Evolutionary conservation across 1,284 basidiomycete species (phyloP).

Genomic region (Dichomitus squalens): DNA sequence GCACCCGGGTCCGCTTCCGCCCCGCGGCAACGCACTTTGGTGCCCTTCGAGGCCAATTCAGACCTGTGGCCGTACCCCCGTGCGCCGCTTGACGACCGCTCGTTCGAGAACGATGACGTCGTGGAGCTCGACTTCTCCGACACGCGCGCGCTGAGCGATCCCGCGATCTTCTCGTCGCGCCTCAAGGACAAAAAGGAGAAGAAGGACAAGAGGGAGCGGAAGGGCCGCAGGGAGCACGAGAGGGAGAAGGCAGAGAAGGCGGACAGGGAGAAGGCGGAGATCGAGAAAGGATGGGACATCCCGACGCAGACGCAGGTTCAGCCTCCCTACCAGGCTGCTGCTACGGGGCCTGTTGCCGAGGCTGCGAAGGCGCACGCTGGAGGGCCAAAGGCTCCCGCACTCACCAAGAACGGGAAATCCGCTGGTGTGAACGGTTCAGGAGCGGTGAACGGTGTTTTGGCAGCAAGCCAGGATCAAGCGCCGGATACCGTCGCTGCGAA

Average conservation of each 20-base stretch:
- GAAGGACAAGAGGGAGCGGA: slow-evolving; percentile 33
- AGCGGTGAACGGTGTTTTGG: not conserved
- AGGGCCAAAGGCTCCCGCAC: not conserved
- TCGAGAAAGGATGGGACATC: slow-evolving; percentile 63
- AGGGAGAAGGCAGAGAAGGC: slow-evolving; percentile 35
- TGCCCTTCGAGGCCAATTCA: slow-evolving; percentile 61
- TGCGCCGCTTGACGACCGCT: slow-evolving; percentile 41
- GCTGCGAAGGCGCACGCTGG: slow-evolving; percentile 4
- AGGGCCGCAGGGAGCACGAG: slow-evolving; percentile 41
- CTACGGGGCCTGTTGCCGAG: slow-evolving; percentile 11
- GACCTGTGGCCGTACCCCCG: slow-evolving; percentile 69
- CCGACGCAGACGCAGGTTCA: slow-evolving; percentile 33
- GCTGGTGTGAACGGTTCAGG: not conserved
- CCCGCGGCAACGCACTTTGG: slow-evolving; percentile 35
- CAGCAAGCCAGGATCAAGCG: slow-evolving; percentile 4
- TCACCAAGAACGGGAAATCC: not conserved
- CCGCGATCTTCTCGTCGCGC: slow-evolving; percentile 47
- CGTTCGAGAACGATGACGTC: slow-evolving; percentile 45
- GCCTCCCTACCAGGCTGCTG: slow-evolving; percentile 10
- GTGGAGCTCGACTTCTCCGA: slow-evolving; percentile 74
- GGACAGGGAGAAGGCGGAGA: slow-evolving; percentile 52
- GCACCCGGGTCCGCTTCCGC: slow-evolving; percentile 3
- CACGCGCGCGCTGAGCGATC: slow-evolving; percentile 67
- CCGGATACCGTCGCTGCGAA: slow-evolving; percentile 25
- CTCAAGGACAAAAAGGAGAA: slow-evolving; percentile 38